Evolutionary conservation across 768 basidiomycete species (phyloP).

Genomic region (Lactifluus echinatus): DNA sequence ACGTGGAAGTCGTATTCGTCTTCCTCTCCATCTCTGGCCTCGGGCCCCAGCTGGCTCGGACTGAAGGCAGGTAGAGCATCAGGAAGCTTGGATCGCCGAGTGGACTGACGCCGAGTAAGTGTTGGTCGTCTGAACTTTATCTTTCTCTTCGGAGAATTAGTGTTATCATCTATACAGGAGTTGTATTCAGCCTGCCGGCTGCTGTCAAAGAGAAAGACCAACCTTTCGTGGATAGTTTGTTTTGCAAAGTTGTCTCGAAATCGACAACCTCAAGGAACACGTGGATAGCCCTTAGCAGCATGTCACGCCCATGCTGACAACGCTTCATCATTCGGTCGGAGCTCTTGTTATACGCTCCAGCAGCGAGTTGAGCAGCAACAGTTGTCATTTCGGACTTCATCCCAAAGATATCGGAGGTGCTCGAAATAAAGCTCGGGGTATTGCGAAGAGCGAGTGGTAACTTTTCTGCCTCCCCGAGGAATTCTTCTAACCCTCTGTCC

Average conservation of each 20-base stretch:
- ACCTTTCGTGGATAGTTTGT: conserved; percentile 4
- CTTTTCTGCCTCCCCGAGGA: not conserved
- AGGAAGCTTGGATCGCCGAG: not conserved
- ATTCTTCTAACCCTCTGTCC: conserved; percentile 11
- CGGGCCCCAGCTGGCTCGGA: not conserved
- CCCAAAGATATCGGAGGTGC: conserved; percentile 1
- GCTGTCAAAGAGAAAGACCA: not conserved
- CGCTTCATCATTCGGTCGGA: not conserved
- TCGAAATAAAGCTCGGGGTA: conserved; percentile 1
- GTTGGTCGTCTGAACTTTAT: conserved; percentile 1
- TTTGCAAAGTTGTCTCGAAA: conserved; percentile 5
- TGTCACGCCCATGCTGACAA: conserved; percentile 8
- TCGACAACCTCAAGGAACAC: conserved; percentile 9
- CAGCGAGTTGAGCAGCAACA: not conserved
- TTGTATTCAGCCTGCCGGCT: not conserved
- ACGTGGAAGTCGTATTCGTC: conserved; percentile 5
- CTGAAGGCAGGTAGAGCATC: not conserved
- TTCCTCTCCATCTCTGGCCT: not conserved
- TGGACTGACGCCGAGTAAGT: conserved; percentile 4
- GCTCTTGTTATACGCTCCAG: not conserved
- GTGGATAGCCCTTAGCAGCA: conserved; percentile 7
- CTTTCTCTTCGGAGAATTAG: conserved; percentile 5
- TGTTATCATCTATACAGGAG: not conserved
- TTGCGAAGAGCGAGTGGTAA: conserved; percentile 7
- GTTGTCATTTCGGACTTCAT: not conserved